These are phyloP conservation scores for Teratosphaeria epicoccoides DNA, from an alignment of 2,329 filamentous ascomycete genomes.

Conservation along the genomic window DNA sequence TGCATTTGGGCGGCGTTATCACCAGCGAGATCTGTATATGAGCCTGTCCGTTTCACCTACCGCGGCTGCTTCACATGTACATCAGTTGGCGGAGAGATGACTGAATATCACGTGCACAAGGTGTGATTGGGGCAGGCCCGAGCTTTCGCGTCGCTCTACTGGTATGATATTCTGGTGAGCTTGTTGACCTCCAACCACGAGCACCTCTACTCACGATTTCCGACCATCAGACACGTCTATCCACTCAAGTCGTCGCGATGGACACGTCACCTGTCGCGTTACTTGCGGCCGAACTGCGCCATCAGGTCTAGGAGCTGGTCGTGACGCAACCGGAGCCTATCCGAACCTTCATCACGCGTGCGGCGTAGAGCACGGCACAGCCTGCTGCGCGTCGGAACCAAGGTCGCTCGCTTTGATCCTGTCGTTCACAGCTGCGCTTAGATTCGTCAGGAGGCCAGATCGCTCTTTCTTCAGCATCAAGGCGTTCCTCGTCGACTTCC, in stretches of 20 bases:
- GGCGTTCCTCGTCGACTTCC: no score
- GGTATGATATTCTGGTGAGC: no score
- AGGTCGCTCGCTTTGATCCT: no score
- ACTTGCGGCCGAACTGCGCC: background rate
- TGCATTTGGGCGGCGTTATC: background rate
- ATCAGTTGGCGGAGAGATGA: background rate
- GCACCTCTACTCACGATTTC: background rate
- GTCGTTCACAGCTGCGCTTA: no score
- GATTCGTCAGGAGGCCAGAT: no score
- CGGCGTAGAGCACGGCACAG: no score
- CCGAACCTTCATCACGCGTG: background rate
- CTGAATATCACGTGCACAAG: no score
- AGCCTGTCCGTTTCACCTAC: background rate
- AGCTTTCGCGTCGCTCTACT: no score
- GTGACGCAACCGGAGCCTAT: background rate
- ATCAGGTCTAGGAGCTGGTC: background rate
- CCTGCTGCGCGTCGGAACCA: no score
- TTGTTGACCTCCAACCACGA: no score
- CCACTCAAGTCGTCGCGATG: background rate
- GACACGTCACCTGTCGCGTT: background rate
- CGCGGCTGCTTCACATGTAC: background rate
- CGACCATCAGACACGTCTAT: background rate
- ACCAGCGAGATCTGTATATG: background rate
- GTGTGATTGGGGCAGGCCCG: no score
- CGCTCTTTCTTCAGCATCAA: no score